These are phyloP conservation scores for Plasmodium malariae DNA, from an alignment of 169 alveolate species.

Conservation along the genomic window DNA sequence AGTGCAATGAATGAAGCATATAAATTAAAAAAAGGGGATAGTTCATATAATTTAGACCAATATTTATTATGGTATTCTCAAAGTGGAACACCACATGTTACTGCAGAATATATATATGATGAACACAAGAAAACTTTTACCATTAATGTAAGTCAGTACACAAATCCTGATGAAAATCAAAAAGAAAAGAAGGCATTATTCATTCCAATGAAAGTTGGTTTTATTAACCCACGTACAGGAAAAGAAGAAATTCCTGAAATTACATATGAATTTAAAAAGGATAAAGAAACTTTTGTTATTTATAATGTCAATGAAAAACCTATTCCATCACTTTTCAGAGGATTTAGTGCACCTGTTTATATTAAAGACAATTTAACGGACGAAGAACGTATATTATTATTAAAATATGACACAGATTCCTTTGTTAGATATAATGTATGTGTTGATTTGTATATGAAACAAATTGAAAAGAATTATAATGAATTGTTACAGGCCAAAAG, in stretches of 20 bases:
- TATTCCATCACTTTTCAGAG: conserved; percentile 91
- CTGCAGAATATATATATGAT: conserved; percentile 51
- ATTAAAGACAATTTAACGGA: conserved; percentile 87
- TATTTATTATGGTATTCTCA: conserved; percentile 93
- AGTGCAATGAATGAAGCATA: conserved; percentile 93
- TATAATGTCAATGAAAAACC: conserved; percentile 87
- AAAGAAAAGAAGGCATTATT: conserved; percentile 89
- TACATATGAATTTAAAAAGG: conserved; percentile 83
- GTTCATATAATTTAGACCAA: conserved; percentile 87
- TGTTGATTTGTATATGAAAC: conserved; percentile 77
- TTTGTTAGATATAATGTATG: conserved; percentile 84
- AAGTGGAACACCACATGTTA: conserved; percentile 86
- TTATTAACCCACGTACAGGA: conserved; percentile 84
- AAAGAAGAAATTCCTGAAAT: conserved; percentile 78
- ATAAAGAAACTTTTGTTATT: conserved; percentile 85
- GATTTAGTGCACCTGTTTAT: conserved; percentile 94
- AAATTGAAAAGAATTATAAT: conserved; percentile 58
- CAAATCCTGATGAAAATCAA: conserved; percentile 92
- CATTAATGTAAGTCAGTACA: conserved; percentile 87
- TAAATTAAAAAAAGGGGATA: conserved; percentile 84
- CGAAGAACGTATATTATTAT: conserved; percentile 88
- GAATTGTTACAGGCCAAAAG: conserved; percentile 42
- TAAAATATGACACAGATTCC: conserved; percentile 92
- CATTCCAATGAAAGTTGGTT: conserved; percentile 91
- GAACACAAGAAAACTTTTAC: conserved; percentile 76